Conservation (phyloP, 192 early-diverging fungal genomes). For the Mortierella hygrophila region DNA sequence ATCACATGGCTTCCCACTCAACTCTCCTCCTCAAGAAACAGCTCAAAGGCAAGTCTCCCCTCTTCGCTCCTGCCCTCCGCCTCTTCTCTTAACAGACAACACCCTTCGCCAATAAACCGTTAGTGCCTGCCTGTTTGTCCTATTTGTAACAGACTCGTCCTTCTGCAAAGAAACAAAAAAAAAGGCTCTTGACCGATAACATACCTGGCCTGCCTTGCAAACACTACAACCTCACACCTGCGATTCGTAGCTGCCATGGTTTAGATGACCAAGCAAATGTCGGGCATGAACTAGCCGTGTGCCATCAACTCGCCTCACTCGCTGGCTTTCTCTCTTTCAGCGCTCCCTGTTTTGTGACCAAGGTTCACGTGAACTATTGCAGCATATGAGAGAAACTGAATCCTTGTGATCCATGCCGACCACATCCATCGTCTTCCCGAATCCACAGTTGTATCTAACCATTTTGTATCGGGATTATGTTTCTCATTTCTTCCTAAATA, state of each 20-base stretch:
- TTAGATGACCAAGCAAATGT: constrained; percentile 4
- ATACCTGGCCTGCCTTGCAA: background rate
- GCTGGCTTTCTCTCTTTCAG: background rate
- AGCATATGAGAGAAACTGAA: background rate
- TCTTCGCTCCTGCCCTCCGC: background rate
- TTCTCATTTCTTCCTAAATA: constrained; percentile 36
- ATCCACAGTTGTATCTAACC: background rate
- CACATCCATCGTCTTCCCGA: background rate
- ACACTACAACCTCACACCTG: background rate
- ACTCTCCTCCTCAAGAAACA: constrained; percentile 33
- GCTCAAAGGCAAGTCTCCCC: constrained; percentile 32
- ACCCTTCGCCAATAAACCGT: background rate
- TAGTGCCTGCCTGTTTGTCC: background rate
- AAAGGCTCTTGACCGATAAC: background rate
- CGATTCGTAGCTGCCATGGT: background rate
- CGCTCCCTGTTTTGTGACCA: background rate
- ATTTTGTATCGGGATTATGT: background rate
- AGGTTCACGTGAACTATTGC: constrained; percentile 2
- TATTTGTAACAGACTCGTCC: background rate
- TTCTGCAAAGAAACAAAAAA: background rate
- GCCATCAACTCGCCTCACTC: background rate
- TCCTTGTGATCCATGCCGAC: background rate
- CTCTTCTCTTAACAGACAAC: background rate
- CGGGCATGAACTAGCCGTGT: background rate
- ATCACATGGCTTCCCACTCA: constrained; percentile 20